Base-by-base conservation (phyloP, 805 yeast species). In the Wickerhamia fluorescens region DNA sequence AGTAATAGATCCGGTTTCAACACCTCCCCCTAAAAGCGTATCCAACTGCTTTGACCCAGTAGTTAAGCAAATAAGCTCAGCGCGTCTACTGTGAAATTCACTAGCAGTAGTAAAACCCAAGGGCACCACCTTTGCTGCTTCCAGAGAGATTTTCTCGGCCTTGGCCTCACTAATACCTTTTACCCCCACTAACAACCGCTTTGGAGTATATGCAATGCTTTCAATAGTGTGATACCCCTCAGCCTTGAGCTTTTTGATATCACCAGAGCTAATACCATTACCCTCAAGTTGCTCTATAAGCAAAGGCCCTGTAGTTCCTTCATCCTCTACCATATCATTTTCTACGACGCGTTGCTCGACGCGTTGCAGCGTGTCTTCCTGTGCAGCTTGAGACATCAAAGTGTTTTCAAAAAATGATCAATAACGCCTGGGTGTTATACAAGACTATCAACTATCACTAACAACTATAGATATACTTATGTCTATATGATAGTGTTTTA, bases 31-130 rank as follows among this genome's bases (percentile, higher is more conserved):
- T 22, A 92, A 64, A 28, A 92, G 63, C 1, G 95, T 86, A 53
- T 92, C 98, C 24, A 92, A 66, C 47, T 86, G 89, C 49, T 87
- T 86, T 2, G 97, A 87, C 1, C 98, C 98, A 0, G 98, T 89
- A 2, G 97, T 88, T 31, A 92, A 64, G 47, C 96, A 83, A 33
- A 92, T 87, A 57, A 92, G 71, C 51, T 87, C 95, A 4, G 89
- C 76, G 45, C 97, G 70, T 45, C 96, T 72, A 45, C 78, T 75
- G 53, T 87, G 96, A 52, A 85, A 86, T 52, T 87, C 96, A 1
- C 94, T 79, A 3, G 97, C 98, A 1, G 97, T 89, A 14, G 96
- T 89, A 62, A 92, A 92, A 0, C 98, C 98, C 78, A 92, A 73
- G 6, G 95, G 96, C 3, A 89, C 96, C 27, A 78, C 60, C 45